phyloP scores from a whole-genome alignment of 2,329 filamentous ascomycete species.

The Fusarium floridanum region DNA sequence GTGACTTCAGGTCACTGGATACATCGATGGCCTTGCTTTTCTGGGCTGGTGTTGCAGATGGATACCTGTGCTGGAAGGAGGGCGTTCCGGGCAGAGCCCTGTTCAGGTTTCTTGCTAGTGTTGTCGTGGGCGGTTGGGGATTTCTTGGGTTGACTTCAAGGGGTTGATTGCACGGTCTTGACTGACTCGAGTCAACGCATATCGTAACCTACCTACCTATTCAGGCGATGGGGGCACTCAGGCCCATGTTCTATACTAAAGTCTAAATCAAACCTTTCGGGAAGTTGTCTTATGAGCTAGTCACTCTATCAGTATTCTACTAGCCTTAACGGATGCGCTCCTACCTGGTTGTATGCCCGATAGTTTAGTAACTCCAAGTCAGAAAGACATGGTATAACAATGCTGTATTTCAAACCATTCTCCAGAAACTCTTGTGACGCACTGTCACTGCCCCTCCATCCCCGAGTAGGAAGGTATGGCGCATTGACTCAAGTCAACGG shows the following conservation, averaged over 20 bases:
- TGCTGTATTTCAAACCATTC: neutral
- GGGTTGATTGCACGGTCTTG: neutral
- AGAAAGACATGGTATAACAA: neutral
- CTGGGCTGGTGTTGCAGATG: constrained; percentile 36
- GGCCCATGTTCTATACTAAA: neutral
- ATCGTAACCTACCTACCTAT: neutral
- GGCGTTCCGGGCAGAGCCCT: constrained; percentile 26
- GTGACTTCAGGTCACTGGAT: constrained; percentile 36
- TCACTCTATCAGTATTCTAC: neutral
- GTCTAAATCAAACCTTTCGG: neutral
- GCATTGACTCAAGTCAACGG: neutral
- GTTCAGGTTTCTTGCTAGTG: constrained; percentile 26
- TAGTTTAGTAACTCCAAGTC: neutral
- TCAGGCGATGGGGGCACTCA: neutral
- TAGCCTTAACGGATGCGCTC: neutral
- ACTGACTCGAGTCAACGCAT: neutral
- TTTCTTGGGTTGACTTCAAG: constrained; percentile 34
- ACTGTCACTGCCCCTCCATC: neutral
- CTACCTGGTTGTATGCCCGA: neutral
- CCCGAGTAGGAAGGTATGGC: neutral
- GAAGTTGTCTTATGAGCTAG: neutral
- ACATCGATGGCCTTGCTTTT: constrained; percentile 37
- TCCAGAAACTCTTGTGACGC: neutral
- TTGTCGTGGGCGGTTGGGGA: constrained; percentile 36
- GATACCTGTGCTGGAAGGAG: constrained; percentile 43